Base-by-base conservation (phyloP, 2,329 filamentous ascomycete species). In the Claviceps quebecensis region DNA sequence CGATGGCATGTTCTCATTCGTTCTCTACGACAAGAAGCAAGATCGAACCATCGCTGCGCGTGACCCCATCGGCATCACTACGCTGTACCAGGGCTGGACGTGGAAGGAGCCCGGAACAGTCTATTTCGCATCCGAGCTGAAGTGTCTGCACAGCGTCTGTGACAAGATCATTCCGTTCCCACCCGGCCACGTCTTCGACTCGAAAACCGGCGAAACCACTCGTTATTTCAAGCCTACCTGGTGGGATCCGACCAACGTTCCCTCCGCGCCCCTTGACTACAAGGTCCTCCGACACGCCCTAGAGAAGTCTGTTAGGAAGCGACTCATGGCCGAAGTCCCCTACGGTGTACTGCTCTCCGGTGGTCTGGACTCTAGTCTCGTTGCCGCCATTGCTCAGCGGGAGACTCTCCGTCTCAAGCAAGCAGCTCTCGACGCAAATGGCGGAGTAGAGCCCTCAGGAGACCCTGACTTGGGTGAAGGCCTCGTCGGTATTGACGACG, bases 1-100 rank as follows among this genome's bases (percentile, higher is more conserved):
- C 59, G 93, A 98, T 68, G 93, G 93, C 74, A 98, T 98, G 93
- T 98, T 98, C 79, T 96, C 91, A 16, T 98, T 94, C 73, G 90
- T 98, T 52, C 80, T 98, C 50, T 95, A 95, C 72, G 93, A 98
- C 75, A 95, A 95, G 79, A 84, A 81, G 59, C 82, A 89, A 69
- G 86, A 98, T 75, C 85, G 93, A 59, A 86, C 89, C 56, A 82
- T 98, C 64, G 93, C 93, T 53, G 93, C 93, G 52, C 84, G 93
- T 66, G 93, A 98, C 68, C 93, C 93, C 38, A 96, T 98, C 62
- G 93, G 93, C 61, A 84, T 98, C 68, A 97, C 90, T 58, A 96
- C 88, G 56, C 89, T 98, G 68, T 98, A 98, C 75, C 87, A 96
- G 69, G 93, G 93, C 62, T 87, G 87, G 75, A 86, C 85, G 45